These are phyloP conservation scores for Leccinum disarticulatum DNA, from an alignment of 768 basidiomycete genomes.

Conservation along the genomic window DNA sequence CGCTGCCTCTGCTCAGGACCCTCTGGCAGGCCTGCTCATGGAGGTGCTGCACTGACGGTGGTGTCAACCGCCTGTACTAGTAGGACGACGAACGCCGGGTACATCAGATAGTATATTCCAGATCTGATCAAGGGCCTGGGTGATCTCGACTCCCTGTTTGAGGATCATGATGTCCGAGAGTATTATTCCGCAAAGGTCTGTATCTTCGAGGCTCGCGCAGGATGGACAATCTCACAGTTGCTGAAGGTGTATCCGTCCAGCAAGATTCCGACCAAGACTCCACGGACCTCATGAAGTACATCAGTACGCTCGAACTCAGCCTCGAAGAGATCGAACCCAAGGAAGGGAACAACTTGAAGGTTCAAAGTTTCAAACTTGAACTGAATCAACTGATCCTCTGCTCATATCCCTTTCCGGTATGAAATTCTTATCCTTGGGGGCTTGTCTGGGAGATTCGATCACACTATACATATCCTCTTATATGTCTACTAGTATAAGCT, in stretches of 20 bases:
- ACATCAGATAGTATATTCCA: slow-evolving; percentile 66
- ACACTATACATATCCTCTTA: slow-evolving; percentile 88
- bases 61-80: slow-evolving; percentile 79
- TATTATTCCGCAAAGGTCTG: slow-evolving; percentile 66
- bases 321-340: slow-evolving; percentile 57
- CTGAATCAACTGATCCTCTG: not conserved
- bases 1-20: slow-evolving; percentile 53
- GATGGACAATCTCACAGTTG: not conserved
- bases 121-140: slow-evolving; percentile 92
- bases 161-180: slow-evolving; percentile 65
- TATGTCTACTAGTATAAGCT: slow-evolving; percentile 83
- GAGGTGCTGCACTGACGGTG: slow-evolving; percentile 82
- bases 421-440: slow-evolving; percentile 84
- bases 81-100: slow-evolving; percentile 46
- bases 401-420: slow-evolving; percentile 39
- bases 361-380: no score
- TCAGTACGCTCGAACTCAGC: slow-evolving; percentile 58
- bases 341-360: slow-evolving; percentile 39
- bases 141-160: slow-evolving; percentile 85
- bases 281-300: slow-evolving; percentile 97
- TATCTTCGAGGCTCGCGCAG: not conserved
- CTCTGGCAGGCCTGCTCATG: slow-evolving; percentile 56
- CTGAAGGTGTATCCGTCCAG: slow-evolving; percentile 65
- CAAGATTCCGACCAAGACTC: slow-evolving; percentile 74
- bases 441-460: slow-evolving; percentile 88